A percentile compares a stretch with the other conserved stretches of the same genome.
These are phyloP conservation scores for Cryphonectria naterciae DNA, from an alignment of 2,329 filamentous ascomycete genomes.

Conservation along the genomic window DNA sequence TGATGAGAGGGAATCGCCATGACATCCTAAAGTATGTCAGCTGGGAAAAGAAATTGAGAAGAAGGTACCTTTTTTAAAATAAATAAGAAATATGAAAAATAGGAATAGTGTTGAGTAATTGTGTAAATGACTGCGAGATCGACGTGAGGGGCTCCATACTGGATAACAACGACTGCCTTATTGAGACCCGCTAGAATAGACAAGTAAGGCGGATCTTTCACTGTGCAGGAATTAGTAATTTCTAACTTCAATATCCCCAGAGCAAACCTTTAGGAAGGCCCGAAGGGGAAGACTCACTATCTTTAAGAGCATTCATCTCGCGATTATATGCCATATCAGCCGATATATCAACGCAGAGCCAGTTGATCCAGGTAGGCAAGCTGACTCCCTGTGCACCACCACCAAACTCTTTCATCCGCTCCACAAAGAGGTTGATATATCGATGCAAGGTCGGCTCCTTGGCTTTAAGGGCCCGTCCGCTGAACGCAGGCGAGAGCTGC, in stretches of 20 bases:
- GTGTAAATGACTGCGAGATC: background rate
- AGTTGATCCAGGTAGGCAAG: slow-evolving; percentile 30
- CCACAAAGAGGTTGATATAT: slow-evolving; percentile 33
- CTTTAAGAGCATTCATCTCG: slow-evolving; percentile 29
- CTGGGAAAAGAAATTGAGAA: no score
- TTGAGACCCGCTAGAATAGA: background rate
- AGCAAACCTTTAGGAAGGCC: background rate
- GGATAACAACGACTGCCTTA: background rate
- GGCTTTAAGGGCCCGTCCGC: slow-evolving; percentile 23
- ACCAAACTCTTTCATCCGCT: slow-evolving; percentile 28
- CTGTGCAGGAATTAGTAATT: background rate
- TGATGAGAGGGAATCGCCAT: slow-evolving; percentile 15
- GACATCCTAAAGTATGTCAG: slow-evolving; percentile 1
- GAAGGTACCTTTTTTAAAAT: no score
- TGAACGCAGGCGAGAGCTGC: slow-evolving; percentile 34
- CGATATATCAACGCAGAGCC: slow-evolving; percentile 32
- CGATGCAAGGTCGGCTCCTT: slow-evolving; percentile 31
- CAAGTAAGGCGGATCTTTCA: slow-evolving; percentile 14
- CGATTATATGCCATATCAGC: slow-evolving; percentile 31
- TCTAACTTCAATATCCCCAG: no score
- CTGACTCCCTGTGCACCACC: slow-evolving; percentile 13
- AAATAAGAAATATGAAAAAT: no score
- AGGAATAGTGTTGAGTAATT: background rate
- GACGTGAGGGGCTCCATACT: background rate
- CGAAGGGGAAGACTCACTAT: slow-evolving; percentile 27